These are phyloP conservation scores for Termitomyces sp. DNA, from an alignment of 768 basidiomycete genomes.

Conservation along the genomic window DNA sequence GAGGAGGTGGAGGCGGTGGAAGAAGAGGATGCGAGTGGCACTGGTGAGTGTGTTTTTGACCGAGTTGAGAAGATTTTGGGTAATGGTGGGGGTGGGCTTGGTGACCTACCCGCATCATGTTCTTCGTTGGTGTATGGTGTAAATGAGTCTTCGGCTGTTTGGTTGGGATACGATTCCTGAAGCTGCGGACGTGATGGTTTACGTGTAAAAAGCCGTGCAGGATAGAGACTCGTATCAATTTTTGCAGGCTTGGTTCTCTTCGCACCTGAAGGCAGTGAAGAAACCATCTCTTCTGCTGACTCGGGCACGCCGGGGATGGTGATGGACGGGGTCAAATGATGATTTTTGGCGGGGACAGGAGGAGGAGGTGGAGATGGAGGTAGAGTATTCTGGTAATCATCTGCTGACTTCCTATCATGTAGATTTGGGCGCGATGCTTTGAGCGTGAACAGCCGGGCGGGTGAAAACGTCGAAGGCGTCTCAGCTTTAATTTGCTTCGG, in stretches of 20 bases:
- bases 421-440: constrained; percentile 9
- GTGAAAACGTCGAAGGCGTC: neutral
- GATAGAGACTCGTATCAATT: constrained; percentile 4
- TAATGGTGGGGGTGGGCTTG: constrained; percentile 1
- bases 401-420: constrained; percentile 1
- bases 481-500: neutral
- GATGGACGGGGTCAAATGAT: neutral
- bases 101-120: neutral
- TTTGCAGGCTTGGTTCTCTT: constrained; percentile 3
- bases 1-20: neutral
- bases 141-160: neutral
- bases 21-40: neutral
- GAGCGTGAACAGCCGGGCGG: constrained; percentile 7
- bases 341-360: neutral
- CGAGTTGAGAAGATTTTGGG: neutral
- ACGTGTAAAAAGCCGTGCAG: constrained; percentile 7
- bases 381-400: neutral
- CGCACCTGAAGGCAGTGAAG: neutral
- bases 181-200: constrained; percentile 8
- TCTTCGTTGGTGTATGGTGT: neutral
- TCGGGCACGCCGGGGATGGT: neutral
- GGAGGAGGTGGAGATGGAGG: neutral
- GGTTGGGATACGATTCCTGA: neutral
- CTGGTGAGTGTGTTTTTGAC: neutral
- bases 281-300: neutral